Evolutionary conservation across 2,329 filamentous ascomycete genomes (phyloP).

Genomic region (Aureobasidium sp.): DNA sequence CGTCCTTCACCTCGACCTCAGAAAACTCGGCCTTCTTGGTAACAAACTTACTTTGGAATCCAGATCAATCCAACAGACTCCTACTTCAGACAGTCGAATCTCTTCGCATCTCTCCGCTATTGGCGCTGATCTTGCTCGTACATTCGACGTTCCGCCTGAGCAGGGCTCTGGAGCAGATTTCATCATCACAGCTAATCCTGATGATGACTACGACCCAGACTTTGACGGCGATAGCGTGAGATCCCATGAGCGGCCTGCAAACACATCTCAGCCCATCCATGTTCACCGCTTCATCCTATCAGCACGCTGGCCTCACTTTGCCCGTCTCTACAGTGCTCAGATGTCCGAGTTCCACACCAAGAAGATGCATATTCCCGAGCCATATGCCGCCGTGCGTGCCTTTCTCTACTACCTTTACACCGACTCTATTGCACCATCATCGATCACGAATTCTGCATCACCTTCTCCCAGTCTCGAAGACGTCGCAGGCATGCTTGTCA

Average conservation of each 20-base stretch:
- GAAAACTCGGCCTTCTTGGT: conserved; percentile 83
- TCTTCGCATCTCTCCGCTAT: conserved; percentile 54
- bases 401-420: conserved; percentile 97
- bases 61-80: conserved; percentile 35
- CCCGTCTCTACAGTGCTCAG: conserved; percentile 80
- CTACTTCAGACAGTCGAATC: conserved; percentile 46
- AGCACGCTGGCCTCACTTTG: conserved; percentile 94
- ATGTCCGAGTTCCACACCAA: conserved; percentile 98
- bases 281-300: conserved; percentile 93
- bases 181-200: conserved; percentile 77
- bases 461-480: conserved; percentile 60
- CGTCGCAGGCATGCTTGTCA: conserved; percentile 88
- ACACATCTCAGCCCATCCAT: conserved; percentile 76
- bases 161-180: conserved; percentile 85
- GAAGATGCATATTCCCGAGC: conserved; percentile 95
- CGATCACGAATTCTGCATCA: conserved; percentile 23
- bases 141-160: conserved; percentile 83
- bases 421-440: conserved; percentile 61
- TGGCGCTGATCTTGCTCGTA: conserved; percentile 74
- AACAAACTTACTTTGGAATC: conserved; percentile 51
- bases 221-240: conserved; percentile 31
- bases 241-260: conserved; percentile 27
- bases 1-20: conserved; percentile 86
- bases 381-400: conserved; percentile 85
- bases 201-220: conserved; percentile 42